Evolutionary conservation across 192 early-diverging fungal genomes (phyloP).

Genomic region (Backusella westeae): DNA sequence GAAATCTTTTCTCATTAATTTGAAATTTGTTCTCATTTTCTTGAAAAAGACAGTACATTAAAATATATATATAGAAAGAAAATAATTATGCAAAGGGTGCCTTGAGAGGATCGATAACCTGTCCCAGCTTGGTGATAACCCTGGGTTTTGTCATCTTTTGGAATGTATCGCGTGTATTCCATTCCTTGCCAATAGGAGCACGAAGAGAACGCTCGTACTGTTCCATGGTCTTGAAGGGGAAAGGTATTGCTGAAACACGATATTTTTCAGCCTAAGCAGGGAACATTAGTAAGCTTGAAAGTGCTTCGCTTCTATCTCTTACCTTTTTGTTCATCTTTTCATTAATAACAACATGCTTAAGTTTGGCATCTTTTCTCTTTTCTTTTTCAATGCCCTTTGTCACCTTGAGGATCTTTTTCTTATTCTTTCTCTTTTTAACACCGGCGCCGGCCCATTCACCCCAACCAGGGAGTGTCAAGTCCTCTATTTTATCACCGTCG

Average conservation of each 20-base stretch:
- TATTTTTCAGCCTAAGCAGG: too few species aligned
- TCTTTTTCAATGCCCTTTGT: constrained; percentile 56
- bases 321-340: constrained; percentile 85
- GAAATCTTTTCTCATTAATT: too few species aligned
- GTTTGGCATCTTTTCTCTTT: constrained; percentile 68
- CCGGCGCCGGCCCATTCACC: constrained; percentile 78
- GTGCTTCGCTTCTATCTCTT: background rate
- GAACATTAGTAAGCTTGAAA: background rate
- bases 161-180: constrained; percentile 82
- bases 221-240: constrained; percentile 78
- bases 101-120: constrained; percentile 82
- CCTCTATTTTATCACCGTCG: constrained; percentile 77
- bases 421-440: constrained; percentile 44
- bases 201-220: constrained; percentile 89
- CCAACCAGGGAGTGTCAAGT: constrained; percentile 93
- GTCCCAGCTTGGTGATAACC: constrained; percentile 79
- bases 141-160: constrained; percentile 76
- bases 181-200: constrained; percentile 92
- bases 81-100: constrained; percentile 56
- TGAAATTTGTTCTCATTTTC: too few species aligned
- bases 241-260: constrained; percentile 68
- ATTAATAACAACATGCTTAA: constrained; percentile 91
- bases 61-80: constrained; percentile 4
- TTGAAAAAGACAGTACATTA: too few species aligned
- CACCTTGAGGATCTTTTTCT: constrained; percentile 41